Evolutionary conservation across 495 filamentous ascomycete species (phyloP).

Genomic region (Halenospora varia): DNA sequence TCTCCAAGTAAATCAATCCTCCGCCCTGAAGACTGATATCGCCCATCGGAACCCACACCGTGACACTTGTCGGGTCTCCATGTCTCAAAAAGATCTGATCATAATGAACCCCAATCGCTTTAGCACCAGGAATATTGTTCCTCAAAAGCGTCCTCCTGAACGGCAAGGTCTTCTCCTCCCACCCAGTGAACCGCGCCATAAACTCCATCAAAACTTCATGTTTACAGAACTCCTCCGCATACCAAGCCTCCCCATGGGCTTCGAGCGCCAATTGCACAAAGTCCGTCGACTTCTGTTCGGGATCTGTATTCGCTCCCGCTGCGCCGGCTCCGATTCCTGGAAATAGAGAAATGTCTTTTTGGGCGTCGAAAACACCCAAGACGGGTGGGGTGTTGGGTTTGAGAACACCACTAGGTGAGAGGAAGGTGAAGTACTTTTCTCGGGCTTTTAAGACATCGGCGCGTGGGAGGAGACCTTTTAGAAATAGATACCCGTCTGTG

Average conservation of each 20-base stretch:
- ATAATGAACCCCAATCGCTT: constrained; percentile 61
- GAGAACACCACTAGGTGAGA: constrained; percentile 53
- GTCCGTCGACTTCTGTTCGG: too few relatives aligned
- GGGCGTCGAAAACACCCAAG: too few relatives aligned
- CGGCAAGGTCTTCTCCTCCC: constrained; percentile 47
- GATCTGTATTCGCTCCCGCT: too few relatives aligned
- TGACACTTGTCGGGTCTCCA: constrained; percentile 53
- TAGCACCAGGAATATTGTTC: constrained; percentile 55
- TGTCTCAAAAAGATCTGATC: constrained; percentile 63
- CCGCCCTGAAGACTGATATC: constrained; percentile 54
- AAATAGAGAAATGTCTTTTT: too few relatives aligned
- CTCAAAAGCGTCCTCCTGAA: constrained; percentile 46
- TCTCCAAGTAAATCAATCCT: constrained; percentile 59
- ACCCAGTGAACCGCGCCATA: constrained; percentile 48
- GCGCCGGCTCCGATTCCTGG: too few relatives aligned
- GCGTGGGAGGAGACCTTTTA: constrained; percentile 56
- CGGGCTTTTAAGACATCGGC: constrained; percentile 52
- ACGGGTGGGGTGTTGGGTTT: too few relatives aligned
- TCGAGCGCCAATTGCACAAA: constrained; percentile 54
- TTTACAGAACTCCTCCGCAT: constrained; percentile 50
- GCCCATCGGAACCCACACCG: constrained; percentile 63
- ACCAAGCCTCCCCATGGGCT: constrained; percentile 55
- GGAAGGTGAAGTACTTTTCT: constrained; percentile 50
- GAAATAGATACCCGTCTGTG: constrained; percentile 56
- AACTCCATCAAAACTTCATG: constrained; percentile 50